Conservation (phyloP, 768 basidiomycete genomes). For the Rickenella mellea region DNA sequence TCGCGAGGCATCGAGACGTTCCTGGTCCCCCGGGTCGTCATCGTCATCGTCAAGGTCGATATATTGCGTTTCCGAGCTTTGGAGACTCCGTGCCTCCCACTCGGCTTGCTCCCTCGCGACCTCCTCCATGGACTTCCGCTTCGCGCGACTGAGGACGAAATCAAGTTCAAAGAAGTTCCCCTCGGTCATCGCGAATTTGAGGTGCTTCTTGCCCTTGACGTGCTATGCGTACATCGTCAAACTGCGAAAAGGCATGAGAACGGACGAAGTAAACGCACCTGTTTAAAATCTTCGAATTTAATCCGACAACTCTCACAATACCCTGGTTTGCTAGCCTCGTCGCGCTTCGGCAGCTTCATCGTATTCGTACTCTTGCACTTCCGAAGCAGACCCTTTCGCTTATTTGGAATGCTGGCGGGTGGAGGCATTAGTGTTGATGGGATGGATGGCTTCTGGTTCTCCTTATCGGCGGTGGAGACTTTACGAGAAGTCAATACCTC, state of each 20-base stretch:
- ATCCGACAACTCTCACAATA: conserved; percentile 95
- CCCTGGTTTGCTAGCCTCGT: conserved; percentile 85
- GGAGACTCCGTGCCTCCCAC: not conserved
- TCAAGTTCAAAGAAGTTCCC: conserved; percentile 78
- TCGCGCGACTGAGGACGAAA: conserved; percentile 54
- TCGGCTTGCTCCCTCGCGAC: not conserved
- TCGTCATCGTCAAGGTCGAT: conserved; percentile 1
- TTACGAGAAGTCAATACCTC: conserved; percentile 63
- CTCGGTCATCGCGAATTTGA: conserved; percentile 70
- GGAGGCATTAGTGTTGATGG: conserved; percentile 47
- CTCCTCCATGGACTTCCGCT: conserved; percentile 31
- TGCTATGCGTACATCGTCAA: conserved; percentile 41
- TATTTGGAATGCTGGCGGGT: conserved; percentile 47
- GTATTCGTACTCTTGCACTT: conserved; percentile 81
- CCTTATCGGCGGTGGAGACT: conserved; percentile 22
- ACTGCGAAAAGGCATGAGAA: conserved; percentile 2
- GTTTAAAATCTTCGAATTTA: conserved; percentile 82
- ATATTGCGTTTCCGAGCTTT: not conserved
- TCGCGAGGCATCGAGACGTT: no score
- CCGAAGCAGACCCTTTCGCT: conserved; percentile 38
- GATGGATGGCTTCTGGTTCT: conserved; percentile 17
- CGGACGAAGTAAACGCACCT: conserved; percentile 36
- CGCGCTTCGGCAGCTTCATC: conserved; percentile 62
- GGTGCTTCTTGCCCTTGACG: conserved; percentile 59
- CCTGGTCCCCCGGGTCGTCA: not conserved